Evolutionary conservation across 305 asterid genomes (phyloP).

Genomic region (Rubia peregrina): DNA sequence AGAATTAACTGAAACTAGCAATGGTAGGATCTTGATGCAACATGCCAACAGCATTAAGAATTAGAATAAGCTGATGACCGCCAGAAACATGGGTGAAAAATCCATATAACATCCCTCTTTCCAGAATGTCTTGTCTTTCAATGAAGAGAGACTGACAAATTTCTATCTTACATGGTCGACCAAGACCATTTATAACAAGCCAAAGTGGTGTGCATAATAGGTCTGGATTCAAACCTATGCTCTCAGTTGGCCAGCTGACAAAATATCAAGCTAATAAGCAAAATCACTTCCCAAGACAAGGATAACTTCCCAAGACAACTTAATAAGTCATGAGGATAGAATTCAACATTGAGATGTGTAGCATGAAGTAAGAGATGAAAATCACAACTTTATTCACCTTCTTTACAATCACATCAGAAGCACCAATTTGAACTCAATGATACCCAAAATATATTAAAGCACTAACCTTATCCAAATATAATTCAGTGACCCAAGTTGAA

Average conservation of each 20-base stretch:
- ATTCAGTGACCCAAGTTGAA: conserved; percentile 89
- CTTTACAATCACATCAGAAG: neutral
- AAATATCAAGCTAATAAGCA: conserved; percentile 1
- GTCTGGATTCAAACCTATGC: neutral
- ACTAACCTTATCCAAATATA: conserved; percentile 85
- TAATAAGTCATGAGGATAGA: neutral
- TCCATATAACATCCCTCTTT: neutral
- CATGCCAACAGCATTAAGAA: neutral
- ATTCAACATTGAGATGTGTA: neutral
- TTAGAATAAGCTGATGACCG: neutral
- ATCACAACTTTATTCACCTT: neutral
- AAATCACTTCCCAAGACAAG: neutral
- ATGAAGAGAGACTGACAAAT: neutral
- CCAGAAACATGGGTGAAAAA: neutral
- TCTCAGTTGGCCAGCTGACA: neutral
- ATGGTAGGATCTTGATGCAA: neutral
- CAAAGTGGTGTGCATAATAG: neutral
- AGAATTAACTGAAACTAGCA: neutral
- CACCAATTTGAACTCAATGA: neutral
- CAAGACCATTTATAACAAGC: neutral
- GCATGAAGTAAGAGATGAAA: conserved; percentile 2
- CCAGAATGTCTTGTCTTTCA: neutral
- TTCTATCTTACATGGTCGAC: neutral
- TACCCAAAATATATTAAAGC: conserved; percentile 17
- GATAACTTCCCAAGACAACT: neutral